phyloP scores from a whole-genome alignment of 2,329 filamentous ascomycete genomes.

The Sporothrix curviconia region DNA sequence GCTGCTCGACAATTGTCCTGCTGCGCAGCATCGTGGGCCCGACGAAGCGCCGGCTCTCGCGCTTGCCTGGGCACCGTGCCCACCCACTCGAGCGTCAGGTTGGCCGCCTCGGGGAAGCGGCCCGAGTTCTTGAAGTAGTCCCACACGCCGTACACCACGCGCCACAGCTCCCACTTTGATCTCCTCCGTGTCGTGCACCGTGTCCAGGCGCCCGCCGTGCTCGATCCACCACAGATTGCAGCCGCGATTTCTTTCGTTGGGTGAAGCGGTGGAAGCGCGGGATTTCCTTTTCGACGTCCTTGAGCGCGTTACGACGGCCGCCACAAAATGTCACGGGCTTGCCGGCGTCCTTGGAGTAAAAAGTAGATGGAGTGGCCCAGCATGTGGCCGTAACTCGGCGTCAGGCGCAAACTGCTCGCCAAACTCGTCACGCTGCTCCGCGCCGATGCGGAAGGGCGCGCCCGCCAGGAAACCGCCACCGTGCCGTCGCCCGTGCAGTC shows the following conservation, averaged over 20 bases:
- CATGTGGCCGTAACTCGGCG: slow-evolving; percentile 23
- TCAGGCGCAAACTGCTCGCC: slow-evolving; percentile 23
- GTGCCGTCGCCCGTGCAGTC: slow-evolving; percentile 24
- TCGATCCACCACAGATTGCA: slow-evolving; percentile 25
- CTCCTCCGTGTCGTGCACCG: slow-evolving; percentile 23
- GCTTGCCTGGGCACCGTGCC: slow-evolving; percentile 24
- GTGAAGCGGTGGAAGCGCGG: slow-evolving; percentile 24
- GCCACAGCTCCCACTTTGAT: slow-evolving; percentile 26
- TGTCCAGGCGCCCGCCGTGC: slow-evolving; percentile 23
- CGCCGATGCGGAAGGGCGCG: slow-evolving; percentile 23
- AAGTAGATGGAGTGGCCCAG: slow-evolving; percentile 26
- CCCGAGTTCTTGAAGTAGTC: slow-evolving; percentile 25
- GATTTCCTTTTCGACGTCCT: slow-evolving; percentile 22
- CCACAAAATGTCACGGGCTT: slow-evolving; percentile 21
- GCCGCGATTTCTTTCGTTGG: slow-evolving; percentile 24
- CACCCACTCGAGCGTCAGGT: slow-evolving; percentile 24
- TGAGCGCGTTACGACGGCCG: slow-evolving; percentile 22
- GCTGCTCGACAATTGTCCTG: slow-evolving; percentile 24
- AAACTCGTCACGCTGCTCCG: slow-evolving; percentile 22
- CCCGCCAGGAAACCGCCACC: slow-evolving; percentile 23
- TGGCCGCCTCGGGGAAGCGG: slow-evolving; percentile 23
- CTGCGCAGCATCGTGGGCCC: slow-evolving; percentile 23
- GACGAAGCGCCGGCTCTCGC: slow-evolving; percentile 23
- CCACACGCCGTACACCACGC: slow-evolving; percentile 24
- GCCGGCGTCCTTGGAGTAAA: slow-evolving; percentile 23